Base-by-base conservation (phyloP, 2,329 filamentous ascomycete genomes). In the Penicillium sp. region DNA sequence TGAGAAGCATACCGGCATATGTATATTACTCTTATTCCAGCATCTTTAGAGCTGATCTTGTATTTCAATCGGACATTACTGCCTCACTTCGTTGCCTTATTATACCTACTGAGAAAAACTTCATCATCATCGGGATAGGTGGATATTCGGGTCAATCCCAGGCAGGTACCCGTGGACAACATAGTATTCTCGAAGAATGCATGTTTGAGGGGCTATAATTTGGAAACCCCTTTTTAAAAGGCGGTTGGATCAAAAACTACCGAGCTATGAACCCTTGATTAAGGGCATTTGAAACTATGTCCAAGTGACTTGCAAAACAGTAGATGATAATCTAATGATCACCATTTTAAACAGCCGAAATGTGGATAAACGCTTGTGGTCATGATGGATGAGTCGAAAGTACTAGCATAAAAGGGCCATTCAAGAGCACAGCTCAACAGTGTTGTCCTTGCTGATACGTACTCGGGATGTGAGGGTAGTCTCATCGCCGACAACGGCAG, bases 401-500 rank as follows among this genome's bases (percentile, higher is more conserved):
- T 33, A 45, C 13, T 16, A 23, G 9, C 25, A 14, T 25, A 27
- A 3, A 14, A 49, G 23, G 29, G 14, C 23, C 11, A 31, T 35
- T 47, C 33, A 45, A 23, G 35, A 57, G 53, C 57, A 62, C 50
- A 77, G 85, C 33, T 88, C 83, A 67, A 96, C 72, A 1, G 90
- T 93, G 70, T 90, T 86, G 72, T 96, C 91, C 45, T 87, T 81
- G 48, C 85, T 81, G 65, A 95, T 86, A 55, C 76, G 85, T 37
- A 85, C 91, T 49, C 82, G 75, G 11, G 88, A 81, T 4, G 88
- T 86, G 27, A 93, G 73, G 7, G 80, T 80, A 0, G 84, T 83
- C 73, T 90, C 85, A 7, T 81, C 83, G 43, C 87, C 88, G 51
- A 86, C 85, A 14, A 96, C 91, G 45, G 86, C 86, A 13, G 91